These are phyloP conservation scores for Microbotryum silenes-acaulis DNA, from an alignment of 1,284 basidiomycete genomes.

Conservation along the genomic window DNA sequence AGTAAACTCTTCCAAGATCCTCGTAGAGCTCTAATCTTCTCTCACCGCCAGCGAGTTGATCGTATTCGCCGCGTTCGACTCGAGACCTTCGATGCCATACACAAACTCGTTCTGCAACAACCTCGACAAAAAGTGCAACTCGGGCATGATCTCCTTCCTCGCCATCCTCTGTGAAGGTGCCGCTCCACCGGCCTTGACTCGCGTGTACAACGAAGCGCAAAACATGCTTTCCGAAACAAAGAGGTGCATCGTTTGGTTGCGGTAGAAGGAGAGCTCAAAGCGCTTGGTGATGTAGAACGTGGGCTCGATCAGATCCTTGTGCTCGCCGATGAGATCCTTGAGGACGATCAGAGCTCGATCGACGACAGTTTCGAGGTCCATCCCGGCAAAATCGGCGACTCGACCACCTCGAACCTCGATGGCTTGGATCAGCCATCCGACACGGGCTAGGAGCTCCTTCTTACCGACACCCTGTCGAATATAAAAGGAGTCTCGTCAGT, in stretches of 20 bases:
- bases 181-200: constrained; percentile 40
- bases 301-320: constrained; percentile 39
- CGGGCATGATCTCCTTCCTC: constrained; percentile 30
- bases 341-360: constrained; percentile 36
- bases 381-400: constrained; percentile 39
- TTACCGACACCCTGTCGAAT: constrained; percentile 38
- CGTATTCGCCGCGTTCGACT: constrained; percentile 37
- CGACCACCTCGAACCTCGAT: constrained; percentile 40
- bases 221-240: constrained; percentile 28
- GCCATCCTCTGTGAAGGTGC: constrained; percentile 39
- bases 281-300: constrained; percentile 39
- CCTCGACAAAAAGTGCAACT: constrained; percentile 38
- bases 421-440: constrained; percentile 36
- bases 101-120: constrained; percentile 42
- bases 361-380: constrained; percentile 28
- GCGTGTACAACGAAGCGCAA: constrained; percentile 35
- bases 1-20: not conserved
- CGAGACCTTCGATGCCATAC: constrained; percentile 38
- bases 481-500: not conserved
- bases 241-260: constrained; percentile 38
- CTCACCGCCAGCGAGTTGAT: constrained; percentile 31
- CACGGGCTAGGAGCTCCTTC: constrained; percentile 39
- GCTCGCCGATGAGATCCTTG: constrained; percentile 38
- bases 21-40: no score
- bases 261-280: constrained; percentile 42